phyloP scores from a whole-genome alignment of 192 early-diverging fungal species.

The Coemansia reversa region DNA sequence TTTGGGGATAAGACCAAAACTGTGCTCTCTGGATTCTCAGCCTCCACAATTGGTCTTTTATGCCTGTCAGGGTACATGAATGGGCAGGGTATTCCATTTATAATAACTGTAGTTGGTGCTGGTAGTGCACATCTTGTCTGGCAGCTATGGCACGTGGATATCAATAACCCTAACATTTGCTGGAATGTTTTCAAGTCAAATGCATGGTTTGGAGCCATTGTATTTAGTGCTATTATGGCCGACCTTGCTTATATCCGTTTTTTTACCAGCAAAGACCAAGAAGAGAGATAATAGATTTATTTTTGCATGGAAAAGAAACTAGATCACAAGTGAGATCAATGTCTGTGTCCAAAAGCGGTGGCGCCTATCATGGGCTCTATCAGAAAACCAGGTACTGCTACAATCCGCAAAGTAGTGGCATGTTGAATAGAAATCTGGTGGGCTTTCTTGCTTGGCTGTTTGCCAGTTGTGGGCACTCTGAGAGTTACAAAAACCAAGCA shows the following conservation, averaged over 20 bases:
- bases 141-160: slow-evolving; percentile 74
- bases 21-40: slow-evolving; percentile 72
- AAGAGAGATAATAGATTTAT: no score
- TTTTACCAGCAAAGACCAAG: neutral
- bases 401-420: no score
- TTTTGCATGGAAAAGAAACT: no score
- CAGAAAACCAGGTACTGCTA: no score
- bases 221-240: slow-evolving; percentile 68
- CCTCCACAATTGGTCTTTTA: slow-evolving; percentile 63
- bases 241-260: slow-evolving; percentile 56
- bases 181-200: slow-evolving; percentile 79
- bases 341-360: no score
- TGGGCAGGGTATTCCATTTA: slow-evolving; percentile 72
- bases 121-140: slow-evolving; percentile 76
- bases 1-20: slow-evolving; percentile 74
- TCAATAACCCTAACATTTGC: slow-evolving; percentile 63
- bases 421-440: no score
- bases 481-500: no score
- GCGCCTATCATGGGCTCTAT: no score
- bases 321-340: no score
- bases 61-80: slow-evolving; percentile 79
- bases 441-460: no score
- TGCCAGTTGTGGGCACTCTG: no score
- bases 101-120: slow-evolving; percentile 67
- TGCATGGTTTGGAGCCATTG: slow-evolving; percentile 73